These are phyloP conservation scores for Endothia cerciana DNA, from an alignment of 2,329 filamentous ascomycete genomes.

Conservation along the genomic window DNA sequence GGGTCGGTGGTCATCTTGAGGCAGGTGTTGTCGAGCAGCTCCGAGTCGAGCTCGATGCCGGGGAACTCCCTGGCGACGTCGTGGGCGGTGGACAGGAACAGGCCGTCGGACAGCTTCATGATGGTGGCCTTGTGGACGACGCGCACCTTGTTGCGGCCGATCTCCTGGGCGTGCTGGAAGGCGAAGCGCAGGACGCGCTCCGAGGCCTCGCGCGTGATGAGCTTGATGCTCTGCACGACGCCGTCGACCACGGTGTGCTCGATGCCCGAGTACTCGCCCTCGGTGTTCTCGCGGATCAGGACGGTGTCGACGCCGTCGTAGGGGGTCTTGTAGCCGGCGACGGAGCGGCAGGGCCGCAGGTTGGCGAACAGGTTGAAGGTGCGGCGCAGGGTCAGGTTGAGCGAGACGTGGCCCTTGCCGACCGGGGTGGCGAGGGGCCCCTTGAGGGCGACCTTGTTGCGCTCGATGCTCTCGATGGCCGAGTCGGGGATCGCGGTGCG, in stretches of 20 bases:
- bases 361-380: conserved; percentile 99
- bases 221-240: conserved; percentile 99
- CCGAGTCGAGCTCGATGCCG: conserved; percentile 92
- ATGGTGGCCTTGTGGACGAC: conserved; percentile 99
- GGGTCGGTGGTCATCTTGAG: conserved; percentile 98
- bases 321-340: conserved; percentile 96
- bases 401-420: conserved; percentile 98
- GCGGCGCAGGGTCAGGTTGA: conserved; percentile 96
- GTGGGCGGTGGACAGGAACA: conserved; percentile 87
- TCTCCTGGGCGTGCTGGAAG: conserved; percentile 94
- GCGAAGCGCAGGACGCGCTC: conserved; percentile 97
- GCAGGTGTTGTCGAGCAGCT: conserved; percentile 99
- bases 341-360: conserved; percentile 94
- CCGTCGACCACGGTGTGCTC: conserved; percentile 57
- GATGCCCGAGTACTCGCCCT: conserved; percentile 39
- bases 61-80: conserved; percentile 95
- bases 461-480: conserved; percentile 89
- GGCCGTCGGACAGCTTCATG: conserved; percentile 99
- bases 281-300: conserved; percentile 84
- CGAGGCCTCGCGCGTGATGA: conserved; percentile 92
- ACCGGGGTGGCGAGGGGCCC: conserved; percentile 96
- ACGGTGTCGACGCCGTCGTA: conserved; percentile 98
- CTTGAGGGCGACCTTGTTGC: conserved; percentile 97
- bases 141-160: conserved; percentile 95
- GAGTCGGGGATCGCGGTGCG: conserved; percentile 93